Evolutionary conservation across 352 stramenopile genomes (phyloP).

Genomic region (Globisporangium nunn): DNA sequence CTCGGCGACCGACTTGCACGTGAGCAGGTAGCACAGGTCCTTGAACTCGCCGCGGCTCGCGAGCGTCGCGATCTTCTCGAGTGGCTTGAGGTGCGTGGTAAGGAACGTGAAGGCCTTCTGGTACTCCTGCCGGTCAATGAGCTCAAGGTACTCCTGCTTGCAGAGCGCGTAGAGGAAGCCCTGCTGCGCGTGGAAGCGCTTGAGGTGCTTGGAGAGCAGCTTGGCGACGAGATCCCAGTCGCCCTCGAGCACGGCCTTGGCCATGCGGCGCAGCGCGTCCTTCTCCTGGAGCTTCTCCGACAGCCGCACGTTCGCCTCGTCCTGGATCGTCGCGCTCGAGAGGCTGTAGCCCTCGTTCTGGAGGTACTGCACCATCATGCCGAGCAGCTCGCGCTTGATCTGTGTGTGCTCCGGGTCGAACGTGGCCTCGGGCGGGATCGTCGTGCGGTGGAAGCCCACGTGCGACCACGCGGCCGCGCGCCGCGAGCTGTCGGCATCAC

Average conservation of each 20-base stretch:
- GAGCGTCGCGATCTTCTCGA: slow-evolving; percentile 73
- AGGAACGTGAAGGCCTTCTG: slow-evolving; percentile 89
- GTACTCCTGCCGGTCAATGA: slow-evolving; percentile 85
- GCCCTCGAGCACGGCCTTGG: slow-evolving; percentile 68
- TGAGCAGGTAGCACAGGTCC: slow-evolving; percentile 86
- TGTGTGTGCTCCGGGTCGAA: slow-evolving; percentile 64
- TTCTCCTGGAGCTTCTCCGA: slow-evolving; percentile 63
- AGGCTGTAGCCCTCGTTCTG: slow-evolving; percentile 75
- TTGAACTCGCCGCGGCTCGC: slow-evolving; percentile 84
- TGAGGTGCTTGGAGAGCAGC: slow-evolving; percentile 73
- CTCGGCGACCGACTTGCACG: slow-evolving; percentile 82
- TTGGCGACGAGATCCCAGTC: slow-evolving; percentile 86
- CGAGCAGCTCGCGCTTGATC: slow-evolving; percentile 80
- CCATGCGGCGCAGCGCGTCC: slow-evolving; percentile 66
- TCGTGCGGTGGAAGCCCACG: slow-evolving; percentile 80
- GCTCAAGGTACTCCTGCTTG: slow-evolving; percentile 86
- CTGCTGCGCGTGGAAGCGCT: slow-evolving; percentile 78
- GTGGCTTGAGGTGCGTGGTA: slow-evolving; percentile 82
- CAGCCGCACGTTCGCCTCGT: slow-evolving; percentile 84
- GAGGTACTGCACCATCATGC: slow-evolving; percentile 85
- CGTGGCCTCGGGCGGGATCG: slow-evolving; percentile 70
- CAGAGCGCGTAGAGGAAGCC: slow-evolving; percentile 85
- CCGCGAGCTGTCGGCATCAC: neutral
- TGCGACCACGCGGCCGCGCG: slow-evolving; percentile 45
- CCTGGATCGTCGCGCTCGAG: slow-evolving; percentile 80